Percentiles rank a stretch among this genome's conserved stretches.
Evolutionary conservation across 176 grass and related monocot species (phyloP).

Genomic region (Canna indica): DNA sequence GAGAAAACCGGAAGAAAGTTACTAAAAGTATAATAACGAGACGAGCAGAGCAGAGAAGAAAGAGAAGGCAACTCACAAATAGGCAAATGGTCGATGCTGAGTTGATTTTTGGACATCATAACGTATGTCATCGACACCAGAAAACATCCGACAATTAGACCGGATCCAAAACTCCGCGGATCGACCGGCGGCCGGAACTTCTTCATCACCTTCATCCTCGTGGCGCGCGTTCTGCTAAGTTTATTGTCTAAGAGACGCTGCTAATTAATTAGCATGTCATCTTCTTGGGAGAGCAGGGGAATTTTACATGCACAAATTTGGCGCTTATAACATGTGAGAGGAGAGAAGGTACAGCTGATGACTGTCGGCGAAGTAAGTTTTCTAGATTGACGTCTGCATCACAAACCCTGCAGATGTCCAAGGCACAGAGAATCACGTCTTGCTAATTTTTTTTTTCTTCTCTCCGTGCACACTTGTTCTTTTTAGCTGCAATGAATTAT

Average conservation of each 20-base stretch:
- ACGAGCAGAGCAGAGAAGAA: background rate
- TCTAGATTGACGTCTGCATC: background rate
- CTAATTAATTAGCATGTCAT: background rate
- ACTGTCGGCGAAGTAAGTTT: too few species aligned
- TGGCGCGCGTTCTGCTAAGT: background rate
- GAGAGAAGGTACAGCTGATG: background rate
- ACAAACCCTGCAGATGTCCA: background rate
- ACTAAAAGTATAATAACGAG: background rate
- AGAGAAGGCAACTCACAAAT: background rate
- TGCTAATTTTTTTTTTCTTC: background rate
- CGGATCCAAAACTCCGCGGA: background rate
- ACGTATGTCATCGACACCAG: background rate
- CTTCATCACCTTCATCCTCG: constrained; percentile 6
- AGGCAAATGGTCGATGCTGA: background rate
- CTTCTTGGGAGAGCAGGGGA: background rate
- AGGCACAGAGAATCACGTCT: background rate
- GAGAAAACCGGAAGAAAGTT: background rate
- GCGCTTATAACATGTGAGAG: background rate
- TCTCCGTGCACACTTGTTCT: too few species aligned
- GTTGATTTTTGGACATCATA: background rate
- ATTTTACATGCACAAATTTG: background rate
- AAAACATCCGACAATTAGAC: constrained; percentile 8
- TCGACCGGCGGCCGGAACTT: constrained; percentile 3
- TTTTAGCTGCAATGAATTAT: too few species aligned
- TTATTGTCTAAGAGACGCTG: background rate